Evolutionary conservation across 2,329 filamentous ascomycete genomes (phyloP), one percentile per base, ranked within the genome.

Genomic region (Aspergillus sp.): DNA sequence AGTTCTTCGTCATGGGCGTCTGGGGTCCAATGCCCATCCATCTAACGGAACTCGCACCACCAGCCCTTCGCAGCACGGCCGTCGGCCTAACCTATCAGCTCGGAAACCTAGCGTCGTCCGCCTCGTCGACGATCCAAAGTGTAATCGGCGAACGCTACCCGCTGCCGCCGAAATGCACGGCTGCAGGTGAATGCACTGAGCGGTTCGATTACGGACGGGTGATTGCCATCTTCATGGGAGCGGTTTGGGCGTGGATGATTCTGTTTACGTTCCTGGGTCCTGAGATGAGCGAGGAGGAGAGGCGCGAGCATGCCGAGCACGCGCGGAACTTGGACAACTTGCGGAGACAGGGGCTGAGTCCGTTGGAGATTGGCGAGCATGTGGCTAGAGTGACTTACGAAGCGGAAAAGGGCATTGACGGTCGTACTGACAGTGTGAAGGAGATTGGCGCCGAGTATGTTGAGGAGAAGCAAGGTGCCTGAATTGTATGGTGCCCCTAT

Each of bases 1-100:
- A 89, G 68, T 89, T 89, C 68, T 87, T 83, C 63, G 84, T 89
- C 2, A 86, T 89, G 70, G 87, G 87, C 17, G 87, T 87, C 0
- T 89, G 87, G 86, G 86, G 81, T 26, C 83, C 88, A 1, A 83
- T 88, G 11, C 85, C 85, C 17, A 89, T 91, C 57, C 89, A 92
- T 64, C 78, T 92, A 3, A 91, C 90, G 82, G 89, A 92, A 69
- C 78, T 92, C 9, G 87, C 85, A 0, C 89, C 89, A 0, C 87
- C 86, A 1, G 83, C 84, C 0, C 88, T 91, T 77, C 81, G 89
- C 3, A 45, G 57, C 17, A 32, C 7, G 34, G 2, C 2, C 5
- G 2, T 15, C 48, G 62, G 62, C 50, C 89, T 88, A 0, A 80
- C 83, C 3, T 90, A 92, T 74, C 88, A 93, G 74, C 81, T 93